Base-by-base conservation (phyloP, 2,329 filamentous ascomycete species). In the Pezicula rhizophila region DNA sequence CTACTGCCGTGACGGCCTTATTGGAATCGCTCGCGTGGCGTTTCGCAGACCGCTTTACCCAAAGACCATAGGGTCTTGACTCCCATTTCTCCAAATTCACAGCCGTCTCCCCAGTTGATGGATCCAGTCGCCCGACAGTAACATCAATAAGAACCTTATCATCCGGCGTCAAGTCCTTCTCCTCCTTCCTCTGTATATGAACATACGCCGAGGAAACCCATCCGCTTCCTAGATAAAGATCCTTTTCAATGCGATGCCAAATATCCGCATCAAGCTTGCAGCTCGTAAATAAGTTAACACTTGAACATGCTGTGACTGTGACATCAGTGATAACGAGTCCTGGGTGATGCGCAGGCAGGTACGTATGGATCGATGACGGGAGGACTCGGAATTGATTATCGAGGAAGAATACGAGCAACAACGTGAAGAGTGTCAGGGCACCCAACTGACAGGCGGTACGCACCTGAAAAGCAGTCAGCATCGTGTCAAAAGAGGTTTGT, bases 201-300 rank as follows among this genome's bases (percentile, higher is more conserved):
- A 89, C 68, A 60, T 82, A 89, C 45, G 84, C 84, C 60, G 75
- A 80, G 23, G 74, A 78, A 31, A 84, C 70, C 81, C 82, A 87
- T 40, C 78, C 77, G 12, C 72, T 74, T 47, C 76, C 76, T 42
- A 89, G 70, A 58, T 85, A 85, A 2, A 89, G 72, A 60, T 89
- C 84, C 64, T 88, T 89, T 56, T 87, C 81, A 37, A 89, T 70
- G 26, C 81, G 77, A 57, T 83, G 76, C 84, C 84, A 88, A 53
- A 54, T 42, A 26, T 60, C 71, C 34, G 76, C 68, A 58, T 85
- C 79, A 34, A 85, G 71, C 50, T 75, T 78, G 62, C 82, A 87
- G 54, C 70, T 76, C 10, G 75, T 76, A 33, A 84, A 74, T 8
- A 74, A 57, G 50, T 84, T 85, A 33, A 86, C 58, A 2, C 74